Evolutionary conservation across 768 basidiomycete genomes (phyloP).

Genomic region (Guyanaporus albipodus): DNA sequence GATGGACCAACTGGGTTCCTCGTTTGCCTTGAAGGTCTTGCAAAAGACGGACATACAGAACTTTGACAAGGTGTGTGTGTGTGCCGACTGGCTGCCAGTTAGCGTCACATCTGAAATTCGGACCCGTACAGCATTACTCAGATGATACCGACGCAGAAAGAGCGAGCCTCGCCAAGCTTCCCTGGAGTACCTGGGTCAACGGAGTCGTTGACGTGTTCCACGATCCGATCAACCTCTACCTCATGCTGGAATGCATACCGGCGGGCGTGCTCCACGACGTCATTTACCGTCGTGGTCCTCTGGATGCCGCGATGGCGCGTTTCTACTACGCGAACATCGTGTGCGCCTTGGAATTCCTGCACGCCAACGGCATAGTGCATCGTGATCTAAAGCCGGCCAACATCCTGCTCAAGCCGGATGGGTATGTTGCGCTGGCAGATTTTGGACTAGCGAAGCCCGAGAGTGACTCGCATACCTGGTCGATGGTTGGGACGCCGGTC

Average conservation of each 20-base stretch:
- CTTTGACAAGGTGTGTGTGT: conserved; percentile 27
- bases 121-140: conserved; percentile 20
- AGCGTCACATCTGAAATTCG: background rate
- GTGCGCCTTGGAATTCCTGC: conserved; percentile 46
- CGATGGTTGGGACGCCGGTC: conserved; percentile 43
- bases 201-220: conserved; percentile 44
- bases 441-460: conserved; percentile 40
- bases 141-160: conserved; percentile 41
- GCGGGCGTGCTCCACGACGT: conserved; percentile 40
- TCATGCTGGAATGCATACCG: conserved; percentile 48
- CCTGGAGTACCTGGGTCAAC: conserved; percentile 53
- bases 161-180: conserved; percentile 35
- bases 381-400: conserved; percentile 59
- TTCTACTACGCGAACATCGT: conserved; percentile 59
- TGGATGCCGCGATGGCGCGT: conserved; percentile 31
- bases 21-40: conserved; percentile 47
- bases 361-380: conserved; percentile 42
- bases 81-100: background rate
- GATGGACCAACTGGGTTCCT: conserved; percentile 34
- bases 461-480: conserved; percentile 13
- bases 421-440: conserved; percentile 52
- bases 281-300: conserved; percentile 30
- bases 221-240: conserved; percentile 47
- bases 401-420: conserved; percentile 51
- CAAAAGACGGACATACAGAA: conserved; percentile 34